Base-by-base conservation (phyloP, 768 basidiomycete genomes). In the Mrakia blollopis region DNA sequence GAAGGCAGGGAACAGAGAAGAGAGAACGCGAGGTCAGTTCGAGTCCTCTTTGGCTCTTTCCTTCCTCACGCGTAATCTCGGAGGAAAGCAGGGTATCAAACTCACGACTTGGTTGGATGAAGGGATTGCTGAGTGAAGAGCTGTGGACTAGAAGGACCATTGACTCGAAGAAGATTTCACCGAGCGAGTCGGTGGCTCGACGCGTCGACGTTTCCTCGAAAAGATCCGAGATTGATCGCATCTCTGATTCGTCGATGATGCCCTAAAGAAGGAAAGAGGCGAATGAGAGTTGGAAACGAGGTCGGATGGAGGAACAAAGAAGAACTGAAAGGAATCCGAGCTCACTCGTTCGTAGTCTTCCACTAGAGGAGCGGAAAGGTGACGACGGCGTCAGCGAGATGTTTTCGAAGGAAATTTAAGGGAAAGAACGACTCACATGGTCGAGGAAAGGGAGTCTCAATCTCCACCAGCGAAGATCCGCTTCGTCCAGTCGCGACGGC, bases 271-370 rank as follows among this genome's bases (percentile, higher is more conserved):
- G 52, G 16, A 16, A 25, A 16, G 23, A 6, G 50, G 18, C 7
- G 52, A 25, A 54, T 9, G 4, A 54, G 18, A 2, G 23, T 54
- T n/a, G 25, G 4, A 2, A 23, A 57, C 23, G 23, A 13, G 44
- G 10, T 44, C 44, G 10, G 10, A 44, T 9, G 11, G 10, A 44
- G 44, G 14, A 44, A 13, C 1, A 14, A 14, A 14, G 44, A 13
- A 14, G 14, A 44, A 44, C 10, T 4, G 44, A 44, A 14, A 44
- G 11, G 44, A 14, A 44, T 4, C 44, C 5, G 14, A 44, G 44
- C 57, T 57, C 57, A 57, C 57, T 57, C 57, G 57, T 57, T 57
- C 57, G 57, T 57, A 57, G 57, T 57, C 57, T n/a, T n/a, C 57
- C 57, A 57, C 47, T 50, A 18, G 9, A 50, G 11, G 47, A 50